Percentiles rank a stretch among this genome's conserved stretches.
Conservation (phyloP, 78 protist species). For the Bigelowiella natans region DNA sequence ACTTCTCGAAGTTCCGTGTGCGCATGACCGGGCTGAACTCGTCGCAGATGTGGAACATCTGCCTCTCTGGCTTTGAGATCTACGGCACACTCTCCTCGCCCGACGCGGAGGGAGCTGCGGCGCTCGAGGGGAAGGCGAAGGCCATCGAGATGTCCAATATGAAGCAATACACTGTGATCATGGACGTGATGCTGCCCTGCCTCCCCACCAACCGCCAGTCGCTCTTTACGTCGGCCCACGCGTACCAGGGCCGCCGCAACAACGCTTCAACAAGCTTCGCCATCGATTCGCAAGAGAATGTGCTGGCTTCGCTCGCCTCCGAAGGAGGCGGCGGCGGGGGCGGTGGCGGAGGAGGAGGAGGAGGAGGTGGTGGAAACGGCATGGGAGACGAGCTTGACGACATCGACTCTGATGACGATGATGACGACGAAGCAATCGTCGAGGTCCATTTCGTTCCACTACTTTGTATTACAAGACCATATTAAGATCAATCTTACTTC, state of each 20-base stretch:
- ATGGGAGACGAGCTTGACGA: background rate
- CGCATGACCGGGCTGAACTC: constrained; percentile 8
- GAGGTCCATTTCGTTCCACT: no score
- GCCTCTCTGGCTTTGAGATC: constrained; percentile 4
- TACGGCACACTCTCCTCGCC: background rate
- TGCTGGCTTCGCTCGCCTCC: no score
- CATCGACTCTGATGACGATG: background rate
- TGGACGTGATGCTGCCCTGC: background rate
- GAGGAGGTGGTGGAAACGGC: background rate
- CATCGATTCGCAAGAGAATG: background rate
- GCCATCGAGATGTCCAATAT: background rate
- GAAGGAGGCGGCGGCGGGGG: no score
- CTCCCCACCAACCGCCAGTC: background rate
- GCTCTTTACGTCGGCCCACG: background rate
- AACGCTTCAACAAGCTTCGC: background rate
- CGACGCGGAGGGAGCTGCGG: background rate
- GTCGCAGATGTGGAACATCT: background rate
- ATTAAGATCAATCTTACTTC: no score
- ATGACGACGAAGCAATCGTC: background rate
- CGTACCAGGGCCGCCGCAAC: background rate
- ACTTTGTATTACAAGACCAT: no score
- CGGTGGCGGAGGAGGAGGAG: background rate
- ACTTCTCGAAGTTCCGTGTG: constrained; percentile 2
- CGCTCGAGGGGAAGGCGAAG: background rate
- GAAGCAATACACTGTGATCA: background rate